phyloP scores from a whole-genome alignment of 1,284 basidiomycete genomes.

The Agroathelia rolfsii region DNA sequence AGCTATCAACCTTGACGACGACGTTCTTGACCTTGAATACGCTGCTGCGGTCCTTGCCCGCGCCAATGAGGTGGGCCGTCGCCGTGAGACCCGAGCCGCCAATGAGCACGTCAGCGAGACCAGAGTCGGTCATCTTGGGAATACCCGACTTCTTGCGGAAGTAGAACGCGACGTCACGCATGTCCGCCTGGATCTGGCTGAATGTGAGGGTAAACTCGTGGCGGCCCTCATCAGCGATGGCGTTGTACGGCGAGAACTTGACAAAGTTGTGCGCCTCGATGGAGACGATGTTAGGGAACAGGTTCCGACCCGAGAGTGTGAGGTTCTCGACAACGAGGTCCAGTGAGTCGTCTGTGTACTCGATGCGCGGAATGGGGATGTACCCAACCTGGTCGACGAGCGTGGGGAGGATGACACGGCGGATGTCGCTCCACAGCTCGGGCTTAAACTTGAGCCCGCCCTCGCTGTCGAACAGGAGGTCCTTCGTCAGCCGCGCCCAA shows the following conservation, averaged over 20 bases:
- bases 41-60: slow-evolving; percentile 53
- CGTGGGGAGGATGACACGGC: slow-evolving; percentile 73
- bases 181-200: slow-evolving; percentile 88
- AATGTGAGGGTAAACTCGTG: slow-evolving; percentile 69
- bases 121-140: slow-evolving; percentile 80
- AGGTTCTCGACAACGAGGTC: slow-evolving; percentile 93
- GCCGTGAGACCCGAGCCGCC: slow-evolving; percentile 70
- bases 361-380: slow-evolving; percentile 85
- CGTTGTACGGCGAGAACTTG: slow-evolving; percentile 70
- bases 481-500: slow-evolving; percentile 74
- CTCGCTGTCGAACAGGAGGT: slow-evolving; percentile 69
- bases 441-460: slow-evolving; percentile 88
- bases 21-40: slow-evolving; percentile 78
- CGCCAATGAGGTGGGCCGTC: slow-evolving; percentile 47
- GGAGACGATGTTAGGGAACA: slow-evolving; percentile 74
- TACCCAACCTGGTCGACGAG: slow-evolving; percentile 77
- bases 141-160: slow-evolving; percentile 73
- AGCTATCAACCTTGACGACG: slow-evolving; percentile 71
- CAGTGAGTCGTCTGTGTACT: slow-evolving; percentile 81
- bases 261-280: slow-evolving; percentile 79
- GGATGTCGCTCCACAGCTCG: slow-evolving; percentile 79
- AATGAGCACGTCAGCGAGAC: slow-evolving; percentile 84
- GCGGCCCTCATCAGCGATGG: slow-evolving; percentile 46
- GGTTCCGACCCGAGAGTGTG: slow-evolving; percentile 75
- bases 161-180: slow-evolving; percentile 87